Evolutionary conservation across 257 asterid species (phyloP), one percentile per base, ranked within the genome.

Genomic region (Scutellaria galericulata): DNA sequence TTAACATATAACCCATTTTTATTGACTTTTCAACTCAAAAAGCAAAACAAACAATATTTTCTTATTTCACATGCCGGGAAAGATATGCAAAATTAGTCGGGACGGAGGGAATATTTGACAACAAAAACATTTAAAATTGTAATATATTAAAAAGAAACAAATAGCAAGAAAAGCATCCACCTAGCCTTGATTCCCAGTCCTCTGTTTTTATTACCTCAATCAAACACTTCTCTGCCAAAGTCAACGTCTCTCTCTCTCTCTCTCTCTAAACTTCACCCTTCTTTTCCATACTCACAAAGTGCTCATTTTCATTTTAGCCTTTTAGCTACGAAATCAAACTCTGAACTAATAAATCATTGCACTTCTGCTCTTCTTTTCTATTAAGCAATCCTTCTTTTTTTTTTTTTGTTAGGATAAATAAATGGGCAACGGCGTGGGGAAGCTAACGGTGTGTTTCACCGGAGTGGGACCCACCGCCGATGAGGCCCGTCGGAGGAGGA

Each of bases 391-490:
- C 4, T 46, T 37, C 65, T 59, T 45, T 47, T 18, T 67, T 11
- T 40, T 14, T 9, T 37, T 3, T 31, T 9, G 5, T 18, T 18
- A 54, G 14, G 39, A 31, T 7, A 5, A 18, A 22, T n/a, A 57
- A 70, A 93, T 94, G 98, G 98, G 98, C 57, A 94, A 94, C 91
- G 97, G 98, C 61, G 87, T 76, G 40, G 97, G 98, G 75, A 93
- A 91, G 83, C 85, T 88, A 7, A 79, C 90, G 56, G 88, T 80
- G 13, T 93, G 98, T 80, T 91, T 91, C 89, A 84, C 82, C 80
- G 93, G 91, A 24, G 82, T 44, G 66, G 83, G 60, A 4, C 84
- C 75, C 78, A 71, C 77, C 68, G 83, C 76, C 75, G 86, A 72
- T 20, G 89, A 77, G 24, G 42, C 76, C 35, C 92, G 88, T n/a